Conservation (phyloP, 768 basidiomycete genomes). For the Calvatia gigantea region DNA sequence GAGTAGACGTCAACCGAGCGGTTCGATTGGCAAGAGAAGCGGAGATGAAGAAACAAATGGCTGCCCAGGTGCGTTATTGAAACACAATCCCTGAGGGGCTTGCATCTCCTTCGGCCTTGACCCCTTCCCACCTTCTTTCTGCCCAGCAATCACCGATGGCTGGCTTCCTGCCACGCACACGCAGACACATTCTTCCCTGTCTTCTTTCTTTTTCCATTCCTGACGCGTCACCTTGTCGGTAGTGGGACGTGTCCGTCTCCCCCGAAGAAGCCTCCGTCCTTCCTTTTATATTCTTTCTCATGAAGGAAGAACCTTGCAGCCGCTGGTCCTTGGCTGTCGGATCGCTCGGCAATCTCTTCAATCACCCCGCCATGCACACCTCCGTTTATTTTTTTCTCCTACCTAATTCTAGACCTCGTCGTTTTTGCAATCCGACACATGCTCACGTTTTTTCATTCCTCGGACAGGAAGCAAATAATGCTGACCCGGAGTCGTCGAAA, state of each 20-base stretch:
- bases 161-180: neutral
- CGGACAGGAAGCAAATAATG: conserved; percentile 23
- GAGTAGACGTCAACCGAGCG: conserved; percentile 57
- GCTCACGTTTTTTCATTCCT: conserved; percentile 6
- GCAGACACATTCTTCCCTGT: neutral
- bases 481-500: conserved; percentile 34
- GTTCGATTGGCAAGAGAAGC: conserved; percentile 51
- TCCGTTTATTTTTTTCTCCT: conserved; percentile 3
- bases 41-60: conserved; percentile 46
- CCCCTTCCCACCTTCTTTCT: conserved; percentile 1
- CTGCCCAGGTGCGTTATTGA: conserved; percentile 44
- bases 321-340: conserved; percentile 2
- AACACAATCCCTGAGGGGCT: neutral
- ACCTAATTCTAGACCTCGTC: too few relatives aligned
- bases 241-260: neutral
- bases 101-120: neutral
- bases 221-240: neutral
- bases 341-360: neutral
- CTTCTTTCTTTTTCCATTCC: neutral
- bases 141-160: neutral
- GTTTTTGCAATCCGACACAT: too few relatives aligned
- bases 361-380: too few relatives aligned
- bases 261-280: neutral
- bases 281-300: neutral
- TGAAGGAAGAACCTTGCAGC: conserved; percentile 7